Evolutionary conservation across 2,329 filamentous ascomycete species (phyloP).

Genomic region (Seiridium unicorne): DNA sequence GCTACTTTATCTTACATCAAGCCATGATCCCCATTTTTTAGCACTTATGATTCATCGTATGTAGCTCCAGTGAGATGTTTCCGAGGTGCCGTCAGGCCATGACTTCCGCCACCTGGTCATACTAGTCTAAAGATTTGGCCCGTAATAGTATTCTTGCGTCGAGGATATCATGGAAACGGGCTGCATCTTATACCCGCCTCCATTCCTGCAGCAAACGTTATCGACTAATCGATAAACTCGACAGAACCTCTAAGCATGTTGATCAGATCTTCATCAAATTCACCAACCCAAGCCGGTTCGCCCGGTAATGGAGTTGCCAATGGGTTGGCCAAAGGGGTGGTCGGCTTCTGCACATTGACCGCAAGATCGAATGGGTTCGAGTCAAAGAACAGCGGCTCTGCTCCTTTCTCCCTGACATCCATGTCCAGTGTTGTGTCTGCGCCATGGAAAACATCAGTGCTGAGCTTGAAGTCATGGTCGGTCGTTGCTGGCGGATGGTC

Average conservation of each 20-base stretch:
- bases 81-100: not conserved
- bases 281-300: conserved; percentile 24
- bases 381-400: not conserved
- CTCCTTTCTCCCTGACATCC: not conserved
- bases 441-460: no score
- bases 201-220: no score
- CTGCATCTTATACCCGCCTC: no score
- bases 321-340: not conserved
- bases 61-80: not conserved
- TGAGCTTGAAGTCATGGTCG: no score
- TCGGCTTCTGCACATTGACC: not conserved
- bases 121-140: no score
- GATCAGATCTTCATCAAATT: conserved; percentile 24
- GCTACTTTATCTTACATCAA: not conserved
- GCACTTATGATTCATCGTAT: not conserved
- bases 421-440: not conserved
- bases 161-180: no score
- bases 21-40: not conserved
- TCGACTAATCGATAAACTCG: conserved; percentile 24
- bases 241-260: conserved; percentile 23
- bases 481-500: no score
- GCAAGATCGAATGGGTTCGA: not conserved
- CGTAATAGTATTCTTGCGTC: no score
- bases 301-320: not conserved
- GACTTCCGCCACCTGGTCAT: not conserved